Evolutionary conservation across 1,139 yeast genomes (phyloP).

Genomic region (Yamadazyma diospyri): DNA sequence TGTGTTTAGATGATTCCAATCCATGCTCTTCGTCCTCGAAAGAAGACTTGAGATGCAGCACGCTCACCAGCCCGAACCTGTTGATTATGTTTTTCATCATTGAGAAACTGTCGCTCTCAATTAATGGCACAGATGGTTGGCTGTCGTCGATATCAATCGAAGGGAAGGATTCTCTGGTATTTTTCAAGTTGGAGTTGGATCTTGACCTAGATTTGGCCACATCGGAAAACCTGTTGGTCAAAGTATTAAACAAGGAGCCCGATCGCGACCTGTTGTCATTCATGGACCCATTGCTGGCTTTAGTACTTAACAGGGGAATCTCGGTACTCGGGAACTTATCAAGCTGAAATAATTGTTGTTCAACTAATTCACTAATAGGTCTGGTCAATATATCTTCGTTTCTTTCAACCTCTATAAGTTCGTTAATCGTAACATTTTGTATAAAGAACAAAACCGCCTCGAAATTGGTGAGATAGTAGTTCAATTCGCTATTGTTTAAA

Average conservation of each 20-base stretch:
- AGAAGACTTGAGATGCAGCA: constrained; percentile 15
- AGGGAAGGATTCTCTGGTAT: constrained; percentile 28
- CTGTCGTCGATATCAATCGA: constrained; percentile 16
- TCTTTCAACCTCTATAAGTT: constrained; percentile 18
- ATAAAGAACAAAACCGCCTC: constrained; percentile 41
- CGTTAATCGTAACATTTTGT: constrained; percentile 34
- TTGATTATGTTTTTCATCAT: constrained; percentile 38
- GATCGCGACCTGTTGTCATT: constrained; percentile 30
- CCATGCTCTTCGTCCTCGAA: constrained; percentile 15
- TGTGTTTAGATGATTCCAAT: constrained; percentile 14
- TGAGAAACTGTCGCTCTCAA: constrained; percentile 16
- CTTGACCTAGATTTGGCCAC: constrained; percentile 17
- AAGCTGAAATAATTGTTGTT: constrained; percentile 24
- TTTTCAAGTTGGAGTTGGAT: constrained; percentile 29
- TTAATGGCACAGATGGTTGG: constrained; percentile 1
- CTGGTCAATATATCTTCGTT: constrained; percentile 18
- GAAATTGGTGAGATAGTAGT: constrained; percentile 40
- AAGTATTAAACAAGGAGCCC: constrained; percentile 36
- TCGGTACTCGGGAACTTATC: constrained; percentile 2
- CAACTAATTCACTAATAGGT: constrained; percentile 27
- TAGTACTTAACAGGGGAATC: not conserved
- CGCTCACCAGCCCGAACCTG: constrained; percentile 26
- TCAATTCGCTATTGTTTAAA: constrained; percentile 38
- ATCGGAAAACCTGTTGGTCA: constrained; percentile 30
- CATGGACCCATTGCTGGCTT: not conserved